Base-by-base conservation (phyloP, 1,284 basidiomycete species). In the Irpex rosettiformis region DNA sequence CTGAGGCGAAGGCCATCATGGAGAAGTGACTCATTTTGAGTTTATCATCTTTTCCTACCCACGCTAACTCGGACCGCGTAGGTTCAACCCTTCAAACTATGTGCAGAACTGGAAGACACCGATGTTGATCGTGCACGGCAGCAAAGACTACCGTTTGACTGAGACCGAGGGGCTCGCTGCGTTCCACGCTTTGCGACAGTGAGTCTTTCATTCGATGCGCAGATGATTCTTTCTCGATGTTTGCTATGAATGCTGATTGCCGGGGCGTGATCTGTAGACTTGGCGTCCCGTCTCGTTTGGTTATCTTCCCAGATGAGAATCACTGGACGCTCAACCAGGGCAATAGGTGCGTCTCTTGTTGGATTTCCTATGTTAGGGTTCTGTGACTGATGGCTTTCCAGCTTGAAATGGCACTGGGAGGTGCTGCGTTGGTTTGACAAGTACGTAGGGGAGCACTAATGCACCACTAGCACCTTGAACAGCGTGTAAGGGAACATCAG, bases 221-320 rank as follows among this genome's bases (percentile, higher is more conserved):
- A n/a, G n/a, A n/a, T n/a, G n/a, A n/a, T n/a, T n/a, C n/a, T n/a
- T n/a, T n/a, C n/a, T n/a, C n/a, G n/a, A n/a, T n/a, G n/a, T n/a
- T n/a, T n/a, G n/a, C n/a, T n/a, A n/a, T n/a, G n/a, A n/a, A n/a
- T n/a, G n/a, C n/a, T n/a, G n/a, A n/a, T n/a, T n/a, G n/a, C n/a
- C n/a, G n/a, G n/a, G n/a, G 2, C 58, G 5, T 40, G 30, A 27
- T 16, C 52, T 62, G 54, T 60, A 93, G 93, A 65, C 82, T 79
- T 54, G 85, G 84, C 11, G 75, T 97, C 28, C 90, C 91, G 4
- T 90, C 85, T 62, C 84, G 95, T 54, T 79, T 97, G 53, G 82
- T 97, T 8, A 86, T 95, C 65, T 97, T 97, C 82, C 91, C 91
- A 0, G 88, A 93, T 66, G 95, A 97, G 77, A 96, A 96, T 67